These are phyloP conservation scores for Leccinum subgranulosum DNA, from an alignment of 768 basidiomycete genomes.

Conservation along the genomic window DNA sequence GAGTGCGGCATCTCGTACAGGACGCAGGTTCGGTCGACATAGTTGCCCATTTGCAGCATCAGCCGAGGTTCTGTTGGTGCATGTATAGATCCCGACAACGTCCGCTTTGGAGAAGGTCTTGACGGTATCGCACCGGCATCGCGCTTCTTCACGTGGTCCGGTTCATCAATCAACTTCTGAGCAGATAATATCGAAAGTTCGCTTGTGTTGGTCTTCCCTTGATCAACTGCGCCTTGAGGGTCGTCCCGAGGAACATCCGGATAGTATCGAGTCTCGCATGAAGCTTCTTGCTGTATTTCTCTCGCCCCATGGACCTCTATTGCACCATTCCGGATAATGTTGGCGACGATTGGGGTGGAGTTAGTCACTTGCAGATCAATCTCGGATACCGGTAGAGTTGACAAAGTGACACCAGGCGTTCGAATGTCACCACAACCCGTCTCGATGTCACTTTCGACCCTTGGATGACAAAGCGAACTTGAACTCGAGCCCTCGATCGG, in stretches of 20 bases:
- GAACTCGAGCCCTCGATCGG: neutral
- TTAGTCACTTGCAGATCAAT: neutral
- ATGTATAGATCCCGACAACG: slow-evolving; percentile 13
- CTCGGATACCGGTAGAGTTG: neutral
- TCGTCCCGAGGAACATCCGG: neutral
- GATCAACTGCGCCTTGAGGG: neutral
- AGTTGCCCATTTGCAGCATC: neutral
- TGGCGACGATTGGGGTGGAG: neutral
- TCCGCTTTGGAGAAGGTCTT: slow-evolving; percentile 2
- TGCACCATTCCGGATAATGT: neutral
- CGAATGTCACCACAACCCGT: neutral
- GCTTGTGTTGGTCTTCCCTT: neutral
- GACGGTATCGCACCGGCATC: neutral
- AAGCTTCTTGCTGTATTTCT: neutral
- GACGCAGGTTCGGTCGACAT: neutral
- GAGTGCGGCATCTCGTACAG: neutral
- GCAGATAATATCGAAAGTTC: neutral
- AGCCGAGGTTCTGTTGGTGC: slow-evolving; percentile 3
- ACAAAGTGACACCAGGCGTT: neutral
- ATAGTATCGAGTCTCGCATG: neutral
- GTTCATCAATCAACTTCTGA: neutral
- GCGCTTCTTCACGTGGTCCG: neutral
- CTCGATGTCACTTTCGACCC: neutral
- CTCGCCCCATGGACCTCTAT: neutral
- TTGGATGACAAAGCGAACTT: neutral